These are phyloP conservation scores for Fraxinus sp. DNA, from an alignment of 305 asterid species.

Conservation along the genomic window DNA sequence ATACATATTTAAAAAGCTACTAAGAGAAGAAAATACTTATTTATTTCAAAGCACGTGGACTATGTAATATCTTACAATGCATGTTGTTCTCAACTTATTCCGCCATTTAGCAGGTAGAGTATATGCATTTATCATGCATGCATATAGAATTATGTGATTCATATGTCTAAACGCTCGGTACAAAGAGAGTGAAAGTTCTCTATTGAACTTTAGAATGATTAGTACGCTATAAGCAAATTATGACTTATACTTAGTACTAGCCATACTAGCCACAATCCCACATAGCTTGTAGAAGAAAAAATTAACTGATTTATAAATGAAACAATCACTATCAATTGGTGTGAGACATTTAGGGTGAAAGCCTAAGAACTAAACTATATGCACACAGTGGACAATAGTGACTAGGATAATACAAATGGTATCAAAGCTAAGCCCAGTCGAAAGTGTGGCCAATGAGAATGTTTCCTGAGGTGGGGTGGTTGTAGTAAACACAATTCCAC, in stretches of 20 bases:
- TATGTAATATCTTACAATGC: neutral
- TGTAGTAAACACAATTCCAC: neutral
- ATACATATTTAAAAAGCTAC: neutral
- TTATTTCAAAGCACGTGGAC: neutral
- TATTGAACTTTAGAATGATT: neutral
- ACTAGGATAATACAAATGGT: neutral
- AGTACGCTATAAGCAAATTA: neutral
- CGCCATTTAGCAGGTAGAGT: neutral
- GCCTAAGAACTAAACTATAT: neutral
- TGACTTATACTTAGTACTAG: neutral
- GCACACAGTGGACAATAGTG: neutral
- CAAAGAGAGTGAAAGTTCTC: neutral
- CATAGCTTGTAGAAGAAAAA: neutral
- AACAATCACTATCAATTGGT: neutral
- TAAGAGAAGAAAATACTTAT: neutral
- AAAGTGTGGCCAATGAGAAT: neutral
- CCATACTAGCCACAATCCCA: neutral
- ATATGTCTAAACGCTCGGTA: neutral
- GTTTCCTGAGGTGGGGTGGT: neutral
- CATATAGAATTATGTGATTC: neutral
- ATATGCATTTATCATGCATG: neutral
- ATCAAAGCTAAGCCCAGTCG: neutral
- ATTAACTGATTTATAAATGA: neutral
- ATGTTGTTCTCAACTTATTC: neutral
- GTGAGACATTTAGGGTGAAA: neutral